Evolutionary conservation across 768 basidiomycete genomes (phyloP).

Genomic region (Lyophyllum semitale): DNA sequence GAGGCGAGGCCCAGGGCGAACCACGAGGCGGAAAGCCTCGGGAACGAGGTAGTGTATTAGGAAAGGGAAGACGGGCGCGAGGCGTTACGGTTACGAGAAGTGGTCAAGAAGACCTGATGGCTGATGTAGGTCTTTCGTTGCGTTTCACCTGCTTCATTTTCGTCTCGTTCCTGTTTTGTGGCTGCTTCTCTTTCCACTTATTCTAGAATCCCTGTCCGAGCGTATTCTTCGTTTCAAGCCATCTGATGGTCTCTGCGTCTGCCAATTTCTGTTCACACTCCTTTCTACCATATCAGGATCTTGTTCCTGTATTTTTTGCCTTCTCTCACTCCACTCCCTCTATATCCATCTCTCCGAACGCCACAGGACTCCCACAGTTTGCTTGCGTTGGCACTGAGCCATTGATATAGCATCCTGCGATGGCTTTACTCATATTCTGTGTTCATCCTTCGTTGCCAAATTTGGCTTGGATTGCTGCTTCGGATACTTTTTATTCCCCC

Average conservation of each 20-base stretch:
- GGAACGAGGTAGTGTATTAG: slow-evolving; percentile 68
- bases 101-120: slow-evolving; percentile 81
- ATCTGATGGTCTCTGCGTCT: not conserved
- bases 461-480: not conserved
- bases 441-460: not conserved
- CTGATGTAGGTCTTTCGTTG: slow-evolving; percentile 52
- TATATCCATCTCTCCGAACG: not conserved
- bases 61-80: slow-evolving; percentile 74
- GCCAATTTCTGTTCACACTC: not conserved
- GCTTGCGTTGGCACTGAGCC: not conserved
- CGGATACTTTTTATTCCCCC: not conserved
- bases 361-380: not conserved
- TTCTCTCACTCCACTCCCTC: not conserved
- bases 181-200: not conserved
- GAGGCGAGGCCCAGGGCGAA: slow-evolving; percentile 47
- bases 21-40: slow-evolving; percentile 31
- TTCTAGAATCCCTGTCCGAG: not conserved
- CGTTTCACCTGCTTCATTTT: slow-evolving; percentile 1
- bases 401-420: not conserved
- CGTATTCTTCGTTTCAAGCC: not conserved
- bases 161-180: not conserved
- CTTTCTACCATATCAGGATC: not conserved
- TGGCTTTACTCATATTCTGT: not conserved
- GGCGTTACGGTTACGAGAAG: slow-evolving; percentile 85
- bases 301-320: not conserved